Evolutionary conservation across 2,329 filamentous ascomycete species (phyloP).

Genomic region (Paradendryphiella salina): DNA sequence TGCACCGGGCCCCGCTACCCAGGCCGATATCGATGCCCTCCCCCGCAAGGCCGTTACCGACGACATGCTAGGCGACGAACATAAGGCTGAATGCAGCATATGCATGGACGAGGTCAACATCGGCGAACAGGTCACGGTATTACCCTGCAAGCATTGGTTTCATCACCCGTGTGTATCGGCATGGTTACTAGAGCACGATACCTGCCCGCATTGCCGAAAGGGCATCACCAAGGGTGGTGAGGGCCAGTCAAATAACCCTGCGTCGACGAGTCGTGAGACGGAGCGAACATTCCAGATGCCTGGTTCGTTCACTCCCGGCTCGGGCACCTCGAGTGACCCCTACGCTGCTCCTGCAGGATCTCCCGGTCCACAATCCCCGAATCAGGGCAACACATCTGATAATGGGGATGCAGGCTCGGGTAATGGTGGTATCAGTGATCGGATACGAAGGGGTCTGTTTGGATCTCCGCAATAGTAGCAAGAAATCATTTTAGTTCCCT

Average conservation of each 20-base stretch:
- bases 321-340: constrained; percentile 27
- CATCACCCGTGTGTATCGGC: constrained; percentile 78
- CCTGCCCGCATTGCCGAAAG: constrained; percentile 79
- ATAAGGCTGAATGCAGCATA: constrained; percentile 81
- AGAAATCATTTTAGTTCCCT: not conserved
- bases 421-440: constrained; percentile 31
- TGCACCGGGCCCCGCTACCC: constrained; percentile 79
- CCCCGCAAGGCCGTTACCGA: constrained; percentile 71
- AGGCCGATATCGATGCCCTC: constrained; percentile 72
- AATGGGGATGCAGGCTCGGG: constrained; percentile 16
- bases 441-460: constrained; percentile 44
- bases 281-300: constrained; percentile 31
- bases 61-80: constrained; percentile 70
- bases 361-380: constrained; percentile 8
- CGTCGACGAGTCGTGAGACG: constrained; percentile 2
- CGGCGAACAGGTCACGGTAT: constrained; percentile 71
- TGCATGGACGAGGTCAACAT: constrained; percentile 84
- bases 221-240: constrained; percentile 50
- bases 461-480: constrained; percentile 24
- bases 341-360: constrained; percentile 23
- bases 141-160: constrained; percentile 95
- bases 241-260: constrained; percentile 19
- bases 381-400: constrained; percentile 10
- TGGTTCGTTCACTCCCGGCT: constrained; percentile 32
- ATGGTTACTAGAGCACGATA: constrained; percentile 90